Evolutionary conservation across 257 asterid species (phyloP).

Genomic region (Plantago elongata): DNA sequence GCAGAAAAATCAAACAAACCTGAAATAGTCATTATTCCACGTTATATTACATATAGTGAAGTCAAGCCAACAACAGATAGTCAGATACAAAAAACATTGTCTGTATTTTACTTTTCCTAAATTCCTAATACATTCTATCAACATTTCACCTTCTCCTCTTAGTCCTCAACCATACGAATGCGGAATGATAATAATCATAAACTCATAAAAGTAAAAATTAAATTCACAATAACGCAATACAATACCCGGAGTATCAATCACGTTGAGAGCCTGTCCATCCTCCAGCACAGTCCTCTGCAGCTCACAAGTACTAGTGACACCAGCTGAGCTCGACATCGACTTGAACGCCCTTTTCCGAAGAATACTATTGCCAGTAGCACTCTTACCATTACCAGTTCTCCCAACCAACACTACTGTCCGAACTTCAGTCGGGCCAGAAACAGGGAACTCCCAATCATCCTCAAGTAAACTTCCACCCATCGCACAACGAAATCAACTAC

Average conservation of each 20-base stretch:
- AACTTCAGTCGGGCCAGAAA: slow-evolving; percentile 34
- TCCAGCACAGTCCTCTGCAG: slow-evolving; percentile 45
- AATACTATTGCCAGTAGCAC: slow-evolving; percentile 91
- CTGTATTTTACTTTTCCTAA: too few relatives aligned
- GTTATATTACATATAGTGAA: slow-evolving; percentile 7
- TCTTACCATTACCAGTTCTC: slow-evolving; percentile 85
- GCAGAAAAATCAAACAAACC: slow-evolving; percentile 61
- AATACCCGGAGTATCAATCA: slow-evolving; percentile 84
- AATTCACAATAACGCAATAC: slow-evolving; percentile 9
- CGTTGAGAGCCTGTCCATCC: slow-evolving; percentile 60
- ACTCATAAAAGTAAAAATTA: too few relatives aligned
- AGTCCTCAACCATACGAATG: too few relatives aligned
- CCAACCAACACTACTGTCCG: slow-evolving; percentile 80
- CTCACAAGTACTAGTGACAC: slow-evolving; percentile 85
- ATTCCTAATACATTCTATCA: too few relatives aligned
- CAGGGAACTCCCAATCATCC: slow-evolving; percentile 84
- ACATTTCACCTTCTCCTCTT: too few relatives aligned
- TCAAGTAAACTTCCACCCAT: slow-evolving; percentile 49
- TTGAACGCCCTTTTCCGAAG: slow-evolving; percentile 52
- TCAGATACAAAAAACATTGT: too few relatives aligned
- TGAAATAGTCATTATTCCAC: slow-evolving; percentile 6
- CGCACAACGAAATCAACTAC: slow-evolving; percentile 9
- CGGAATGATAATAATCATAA: too few relatives aligned
- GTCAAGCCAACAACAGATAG: background rate
- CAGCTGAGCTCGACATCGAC: slow-evolving; percentile 69